These are phyloP conservation scores for Penicillium sp. DNA, from an alignment of 2,329 filamentous ascomycete species.

Conservation along the genomic window DNA sequence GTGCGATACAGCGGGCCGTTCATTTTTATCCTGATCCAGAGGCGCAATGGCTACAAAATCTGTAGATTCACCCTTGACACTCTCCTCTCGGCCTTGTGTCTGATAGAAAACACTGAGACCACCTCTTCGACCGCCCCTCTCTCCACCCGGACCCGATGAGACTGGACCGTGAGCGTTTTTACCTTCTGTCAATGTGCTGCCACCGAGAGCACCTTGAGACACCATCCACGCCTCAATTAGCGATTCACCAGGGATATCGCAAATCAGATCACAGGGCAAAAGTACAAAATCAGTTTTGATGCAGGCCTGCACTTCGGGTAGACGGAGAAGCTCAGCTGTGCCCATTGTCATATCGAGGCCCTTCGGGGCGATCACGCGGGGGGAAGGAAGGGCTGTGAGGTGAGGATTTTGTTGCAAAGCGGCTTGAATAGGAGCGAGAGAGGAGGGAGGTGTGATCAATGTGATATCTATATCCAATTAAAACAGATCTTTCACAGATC, in stretches of 20 bases:
- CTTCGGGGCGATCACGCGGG: slow-evolving; percentile 75
- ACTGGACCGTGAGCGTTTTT: slow-evolving; percentile 41
- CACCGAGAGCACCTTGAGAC: slow-evolving; percentile 68
- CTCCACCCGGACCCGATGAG: slow-evolving; percentile 53
- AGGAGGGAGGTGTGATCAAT: slow-evolving; percentile 48
- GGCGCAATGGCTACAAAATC: slow-evolving; percentile 84
- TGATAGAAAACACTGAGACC: slow-evolving; percentile 90
- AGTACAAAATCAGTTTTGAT: slow-evolving; percentile 86
- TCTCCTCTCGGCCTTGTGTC: slow-evolving; percentile 69
- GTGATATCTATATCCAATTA: slow-evolving; percentile 42
- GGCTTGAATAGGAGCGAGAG: slow-evolving; percentile 45
- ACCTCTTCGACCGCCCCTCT: slow-evolving; percentile 65
- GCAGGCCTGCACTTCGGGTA: slow-evolving; percentile 76
- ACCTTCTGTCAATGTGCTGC: slow-evolving; percentile 52
- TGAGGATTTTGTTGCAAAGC: slow-evolving; percentile 52
- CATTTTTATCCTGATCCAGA: slow-evolving; percentile 53
- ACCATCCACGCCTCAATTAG: slow-evolving; percentile 92
- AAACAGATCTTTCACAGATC: background rate
- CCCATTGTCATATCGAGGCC: slow-evolving; percentile 80
- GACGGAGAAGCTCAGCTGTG: slow-evolving; percentile 82
- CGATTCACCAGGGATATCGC: slow-evolving; percentile 79
- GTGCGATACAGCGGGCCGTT: slow-evolving; percentile 54
- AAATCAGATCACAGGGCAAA: slow-evolving; percentile 89
- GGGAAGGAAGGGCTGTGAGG: slow-evolving; percentile 50
- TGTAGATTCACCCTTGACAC: slow-evolving; percentile 85